Percentiles rank a stretch among this genome's conserved stretches.
These are phyloP conservation scores for Nakazawaea holstii DNA, from an alignment of 805 yeast genomes.

Conservation along the genomic window DNA sequence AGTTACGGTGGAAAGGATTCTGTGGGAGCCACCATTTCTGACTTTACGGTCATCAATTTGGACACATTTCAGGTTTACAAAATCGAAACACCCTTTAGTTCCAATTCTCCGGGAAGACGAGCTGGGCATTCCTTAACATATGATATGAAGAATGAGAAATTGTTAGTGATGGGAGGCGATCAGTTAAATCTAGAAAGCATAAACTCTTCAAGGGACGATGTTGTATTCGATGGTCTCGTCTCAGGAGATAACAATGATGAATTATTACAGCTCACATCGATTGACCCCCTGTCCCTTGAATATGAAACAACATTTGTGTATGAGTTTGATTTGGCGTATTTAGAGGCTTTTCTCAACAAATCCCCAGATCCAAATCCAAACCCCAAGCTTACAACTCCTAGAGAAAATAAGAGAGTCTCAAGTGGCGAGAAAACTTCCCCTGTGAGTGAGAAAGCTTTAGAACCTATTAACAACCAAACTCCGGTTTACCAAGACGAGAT, in stretches of 20 bases:
- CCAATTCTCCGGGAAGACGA: slow-evolving; percentile 67
- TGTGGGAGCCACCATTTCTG: slow-evolving; percentile 61
- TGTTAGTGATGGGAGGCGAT: slow-evolving; percentile 91
- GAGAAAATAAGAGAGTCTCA: background rate
- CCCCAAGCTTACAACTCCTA: background rate
- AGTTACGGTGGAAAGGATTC: slow-evolving; percentile 86
- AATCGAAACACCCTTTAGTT: slow-evolving; percentile 33
- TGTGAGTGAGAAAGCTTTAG: too few species aligned
- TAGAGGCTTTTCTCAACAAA: slow-evolving; percentile 2
- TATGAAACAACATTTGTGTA: slow-evolving; percentile 28
- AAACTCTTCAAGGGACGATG: slow-evolving; percentile 30
- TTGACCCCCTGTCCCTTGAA: slow-evolving; percentile 26
- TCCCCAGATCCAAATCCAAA: background rate
- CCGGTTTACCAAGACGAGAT: background rate
- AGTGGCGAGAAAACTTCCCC: too few species aligned
- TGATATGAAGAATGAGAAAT: slow-evolving; percentile 56
- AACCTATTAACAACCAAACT: background rate
- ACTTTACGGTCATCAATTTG: slow-evolving; percentile 72
- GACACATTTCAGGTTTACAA: slow-evolving; percentile 65
- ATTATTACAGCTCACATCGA: slow-evolving; percentile 15
- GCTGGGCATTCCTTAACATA: slow-evolving; percentile 89
- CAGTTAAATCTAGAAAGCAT: slow-evolving; percentile 55
- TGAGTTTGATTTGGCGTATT: slow-evolving; percentile 25
- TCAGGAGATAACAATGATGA: slow-evolving; percentile 31
- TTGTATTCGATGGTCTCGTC: slow-evolving; percentile 47